Conservation (phyloP, 116 monocot genomes). For the Trichopus zeylanicus region DNA sequence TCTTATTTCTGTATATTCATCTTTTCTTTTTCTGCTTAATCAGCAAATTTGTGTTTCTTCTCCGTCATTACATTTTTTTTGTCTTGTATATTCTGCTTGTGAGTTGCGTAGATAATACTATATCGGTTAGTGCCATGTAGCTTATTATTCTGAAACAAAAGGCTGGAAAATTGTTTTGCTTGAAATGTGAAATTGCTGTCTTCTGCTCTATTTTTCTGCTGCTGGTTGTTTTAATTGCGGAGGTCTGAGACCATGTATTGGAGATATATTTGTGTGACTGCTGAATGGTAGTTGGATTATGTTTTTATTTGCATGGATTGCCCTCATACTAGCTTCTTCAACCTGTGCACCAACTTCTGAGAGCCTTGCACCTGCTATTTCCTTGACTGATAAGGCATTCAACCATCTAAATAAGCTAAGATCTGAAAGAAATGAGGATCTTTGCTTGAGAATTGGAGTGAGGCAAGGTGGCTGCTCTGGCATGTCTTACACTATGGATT, state of each 20-base stretch:
- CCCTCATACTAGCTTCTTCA: background rate
- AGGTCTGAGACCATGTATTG: too few species aligned
- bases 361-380: constrained; percentile 69
- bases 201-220: too few species aligned
- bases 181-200: too few species aligned
- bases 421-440: constrained; percentile 63
- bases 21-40: background rate
- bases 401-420: constrained; percentile 85
- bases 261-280: background rate
- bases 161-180: too few species aligned
- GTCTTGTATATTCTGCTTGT: background rate
- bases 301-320: background rate
- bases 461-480: constrained; percentile 99
- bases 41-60: background rate
- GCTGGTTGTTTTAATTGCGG: too few species aligned
- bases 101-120: background rate
- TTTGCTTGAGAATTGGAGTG: constrained; percentile 95
- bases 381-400: constrained; percentile 69
- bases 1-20: background rate
- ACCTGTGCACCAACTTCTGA: constrained; percentile 27
- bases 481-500: constrained; percentile 99
- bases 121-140: background rate
- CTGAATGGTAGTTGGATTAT: background rate
- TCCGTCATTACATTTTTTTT: background rate
- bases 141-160: background rate